Base-by-base conservation (phyloP, 106 monocot species). In the Iris macrosiphon region DNA sequence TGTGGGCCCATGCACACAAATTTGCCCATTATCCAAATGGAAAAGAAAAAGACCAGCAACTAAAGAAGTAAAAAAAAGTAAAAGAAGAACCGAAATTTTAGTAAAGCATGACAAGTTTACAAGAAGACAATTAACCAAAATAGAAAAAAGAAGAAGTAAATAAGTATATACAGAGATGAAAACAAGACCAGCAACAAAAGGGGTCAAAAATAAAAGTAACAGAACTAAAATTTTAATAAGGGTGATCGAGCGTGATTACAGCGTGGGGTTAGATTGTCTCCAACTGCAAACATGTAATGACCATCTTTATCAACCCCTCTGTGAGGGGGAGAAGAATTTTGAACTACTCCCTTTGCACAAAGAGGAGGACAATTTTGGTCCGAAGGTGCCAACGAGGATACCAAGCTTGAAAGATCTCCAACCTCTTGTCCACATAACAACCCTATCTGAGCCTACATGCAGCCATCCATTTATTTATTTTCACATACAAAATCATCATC, bases 221-320 rank as follows among this genome's bases (percentile, higher is more conserved):
- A n/a, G n/a, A n/a, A n/a, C n/a, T n/a, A n/a, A n/a, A n/a, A n/a
- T 20, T 47, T 44, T 33, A 11, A 30, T 1, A 59, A 71, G 38
- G 45, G 57, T 57, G 64, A 66, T 61, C 45, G 69, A 74, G 80
- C 73, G 58, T 72, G 62, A 75, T 91, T 86, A 92, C 91, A 92
- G 75, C 91, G 85, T 62, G 78, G 60, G 11, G 91, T 92, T 54
- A 92, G 68, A 70, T 92, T 82, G 27, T 91, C 91, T 66, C 91
- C 91, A 57, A 82, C 52, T 10, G 64, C 81, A 82, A 85, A 92
- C 45, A 75, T 77, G 71, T 78, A 92, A 76, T 92, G n/a, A n/a
- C n/a, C n/a, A n/a, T n/a, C n/a, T n/a, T n/a, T n/a, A n/a, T n/a
- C n/a, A n/a, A n/a, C n/a, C 57, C 75, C 81, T 76, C 91, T 78